Conservation (phyloP, 306 rosid genomes). For the Cucurbita pepo region DNA sequence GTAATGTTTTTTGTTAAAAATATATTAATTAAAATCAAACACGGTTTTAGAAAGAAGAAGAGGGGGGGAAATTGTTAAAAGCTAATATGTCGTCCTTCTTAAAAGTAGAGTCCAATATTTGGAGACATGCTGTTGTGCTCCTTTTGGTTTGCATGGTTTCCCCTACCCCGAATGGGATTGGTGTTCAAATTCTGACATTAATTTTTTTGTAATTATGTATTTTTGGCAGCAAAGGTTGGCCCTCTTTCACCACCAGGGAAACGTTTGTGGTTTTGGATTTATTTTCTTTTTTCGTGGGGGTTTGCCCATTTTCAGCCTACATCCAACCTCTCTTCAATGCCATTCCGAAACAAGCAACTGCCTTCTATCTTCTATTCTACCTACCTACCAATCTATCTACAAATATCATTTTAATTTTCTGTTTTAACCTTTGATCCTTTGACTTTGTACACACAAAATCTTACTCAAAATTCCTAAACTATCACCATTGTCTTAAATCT, state of each 20-base stretch:
- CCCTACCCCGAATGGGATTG: neutral
- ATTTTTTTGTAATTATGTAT: neutral
- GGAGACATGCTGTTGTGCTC: neutral
- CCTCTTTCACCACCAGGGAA: neutral
- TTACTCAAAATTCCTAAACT: neutral
- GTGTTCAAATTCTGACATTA: neutral
- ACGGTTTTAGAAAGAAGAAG: neutral
- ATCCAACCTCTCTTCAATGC: neutral
- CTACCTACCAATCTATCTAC: neutral
- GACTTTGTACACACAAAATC: too few relatives aligned
- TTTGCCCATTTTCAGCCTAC: neutral
- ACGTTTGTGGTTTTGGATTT: neutral
- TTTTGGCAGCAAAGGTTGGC: neutral
- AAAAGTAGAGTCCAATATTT: neutral
- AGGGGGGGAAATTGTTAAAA: neutral
- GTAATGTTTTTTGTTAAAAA: too few relatives aligned
- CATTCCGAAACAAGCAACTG: neutral
- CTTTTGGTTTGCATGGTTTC: neutral
- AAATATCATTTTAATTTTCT: neutral
- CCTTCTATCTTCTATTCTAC: neutral
- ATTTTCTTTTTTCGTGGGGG: neutral
- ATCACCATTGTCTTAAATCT: neutral
- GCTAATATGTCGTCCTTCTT: neutral
- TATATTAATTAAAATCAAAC: too few relatives aligned
- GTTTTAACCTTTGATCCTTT: too few relatives aligned